Conservation (phyloP, 2,329 filamentous ascomycete genomes). For the Microcyclospora tardicrescens region DNA sequence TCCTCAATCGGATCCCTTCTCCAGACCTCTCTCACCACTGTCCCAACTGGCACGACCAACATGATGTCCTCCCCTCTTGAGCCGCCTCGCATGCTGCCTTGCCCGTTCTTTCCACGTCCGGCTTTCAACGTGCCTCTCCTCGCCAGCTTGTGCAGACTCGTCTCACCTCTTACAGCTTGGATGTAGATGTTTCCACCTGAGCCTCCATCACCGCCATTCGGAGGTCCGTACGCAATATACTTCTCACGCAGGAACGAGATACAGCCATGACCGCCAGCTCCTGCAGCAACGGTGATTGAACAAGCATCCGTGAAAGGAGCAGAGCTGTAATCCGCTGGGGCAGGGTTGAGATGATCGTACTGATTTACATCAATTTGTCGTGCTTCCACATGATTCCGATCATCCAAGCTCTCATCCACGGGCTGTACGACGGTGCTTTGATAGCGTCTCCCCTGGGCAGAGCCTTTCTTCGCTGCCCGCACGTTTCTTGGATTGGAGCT, state of each 20-base stretch:
- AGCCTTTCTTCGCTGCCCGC: not conserved
- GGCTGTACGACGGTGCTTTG: not conserved
- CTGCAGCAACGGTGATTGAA: slow-evolving; percentile 62
- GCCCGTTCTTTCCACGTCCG: slow-evolving; percentile 62
- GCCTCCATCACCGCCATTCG: slow-evolving; percentile 91
- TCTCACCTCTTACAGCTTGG: slow-evolving; percentile 81
- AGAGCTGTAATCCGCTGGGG: slow-evolving; percentile 70
- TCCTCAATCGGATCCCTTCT: slow-evolving; percentile 65
- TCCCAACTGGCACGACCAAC: slow-evolving; percentile 84
- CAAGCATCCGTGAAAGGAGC: slow-evolving; percentile 82
- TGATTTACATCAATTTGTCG: slow-evolving; percentile 10
- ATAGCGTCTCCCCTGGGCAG: not conserved
- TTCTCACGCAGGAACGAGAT: slow-evolving; percentile 90
- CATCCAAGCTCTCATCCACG: slow-evolving; percentile 1
- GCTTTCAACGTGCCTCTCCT: slow-evolving; percentile 63
- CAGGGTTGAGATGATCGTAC: slow-evolving; percentile 55
- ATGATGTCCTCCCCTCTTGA: slow-evolving; percentile 75
- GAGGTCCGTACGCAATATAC: slow-evolving; percentile 73
- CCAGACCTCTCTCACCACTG: slow-evolving; percentile 70
- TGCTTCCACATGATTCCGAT: not conserved
- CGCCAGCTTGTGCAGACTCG: slow-evolving; percentile 82
- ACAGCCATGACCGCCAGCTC: slow-evolving; percentile 77
- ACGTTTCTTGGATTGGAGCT: slow-evolving; percentile 5
- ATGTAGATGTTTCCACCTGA: slow-evolving; percentile 88
- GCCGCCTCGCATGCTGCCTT: slow-evolving; percentile 61